These are phyloP conservation scores for Coprinellus aureogranulatus DNA, from an alignment of 768 basidiomycete species.

Conservation along the genomic window DNA sequence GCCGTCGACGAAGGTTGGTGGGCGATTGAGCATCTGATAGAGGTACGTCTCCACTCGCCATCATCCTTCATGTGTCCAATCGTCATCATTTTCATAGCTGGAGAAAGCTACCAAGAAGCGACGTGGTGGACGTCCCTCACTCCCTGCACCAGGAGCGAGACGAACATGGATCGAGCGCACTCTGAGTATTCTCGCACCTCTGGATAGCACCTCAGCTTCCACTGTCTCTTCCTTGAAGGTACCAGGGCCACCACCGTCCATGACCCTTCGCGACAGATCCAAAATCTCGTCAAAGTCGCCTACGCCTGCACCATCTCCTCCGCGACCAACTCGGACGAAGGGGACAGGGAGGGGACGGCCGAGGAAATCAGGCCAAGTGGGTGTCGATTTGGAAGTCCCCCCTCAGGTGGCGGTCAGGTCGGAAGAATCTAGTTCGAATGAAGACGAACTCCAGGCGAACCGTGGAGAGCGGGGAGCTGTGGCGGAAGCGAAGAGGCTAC, in stretches of 20 bases:
- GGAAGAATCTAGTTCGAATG: neutral
- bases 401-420: neutral
- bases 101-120: slow-evolving; percentile 66
- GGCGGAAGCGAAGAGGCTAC: slow-evolving; percentile 42
- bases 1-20: slow-evolving; percentile 65
- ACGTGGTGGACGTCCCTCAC: slow-evolving; percentile 45
- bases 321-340: slow-evolving; percentile 4
- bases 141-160: slow-evolving; percentile 26
- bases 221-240: slow-evolving; percentile 10
- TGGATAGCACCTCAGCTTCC: slow-evolving; percentile 33
- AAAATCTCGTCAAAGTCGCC: slow-evolving; percentile 33
- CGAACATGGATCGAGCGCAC: slow-evolving; percentile 64
- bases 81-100: slow-evolving; percentile 39
- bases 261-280: slow-evolving; percentile 53
- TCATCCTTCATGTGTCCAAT: neutral
- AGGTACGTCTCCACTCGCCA: slow-evolving; percentile 39
- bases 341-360: slow-evolving; percentile 3
- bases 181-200: slow-evolving; percentile 42
- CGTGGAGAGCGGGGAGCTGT: slow-evolving; percentile 12
- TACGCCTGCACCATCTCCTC: slow-evolving; percentile 3
- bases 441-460: neutral
- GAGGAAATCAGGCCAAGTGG: neutral
- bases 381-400: neutral
- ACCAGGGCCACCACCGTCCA: slow-evolving; percentile 35
- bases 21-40: slow-evolving; percentile 53